Base-by-base conservation (phyloP, 768 basidiomycete species). In the Mrakia gelida region DNA sequence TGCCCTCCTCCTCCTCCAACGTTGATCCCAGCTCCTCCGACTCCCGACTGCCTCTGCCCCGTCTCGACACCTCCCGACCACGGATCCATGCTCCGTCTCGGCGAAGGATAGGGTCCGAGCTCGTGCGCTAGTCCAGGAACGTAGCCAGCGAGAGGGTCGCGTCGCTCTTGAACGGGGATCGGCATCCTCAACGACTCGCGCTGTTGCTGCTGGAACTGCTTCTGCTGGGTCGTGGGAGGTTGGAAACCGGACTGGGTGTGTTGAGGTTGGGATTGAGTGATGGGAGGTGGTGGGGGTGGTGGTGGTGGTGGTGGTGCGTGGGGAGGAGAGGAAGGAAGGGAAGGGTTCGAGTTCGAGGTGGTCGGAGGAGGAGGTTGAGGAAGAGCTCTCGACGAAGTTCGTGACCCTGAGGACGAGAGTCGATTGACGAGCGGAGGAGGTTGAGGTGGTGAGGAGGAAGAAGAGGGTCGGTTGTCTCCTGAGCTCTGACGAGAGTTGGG, bases 331-430 rank as follows among this genome's bases (percentile, higher is more conserved):
- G 52, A 30, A 11, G 54, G 56, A 15, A 59, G 54, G n/a, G 38
- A 30, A 1, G 68, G 41, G 59, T 59, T 59, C 18, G 67, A 38
- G 38, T 45, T 70, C 2, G 67, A 70, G 32, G 34, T 26, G 26
- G 18, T 30, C 3, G 59, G 32, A 26, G 56, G 28, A n/a, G 76
- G 76, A 23, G 76, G 76, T n/a, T 71, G 76, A 34, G 76, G 76
- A 7, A 77, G 76, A 10, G 76, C 76, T 38, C 76, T 54, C 11
- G 65, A 68, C 1, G 67, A 70, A 4, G 3, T 11, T 38, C 67
- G 67, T 10, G 67, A 70, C 1, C 67, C 67, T n/a, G 38, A 26
- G 38, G 67, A 67, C 34, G 65, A 70, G 26, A 41, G 67, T 11
- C 67, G 67, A 21, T 34, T 26, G 41, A 41, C 67, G 34, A 70